Percentiles rank a stretch among this genome's conserved stretches.
Evolutionary conservation across 306 rosid genomes (phyloP).

Genomic region (Cajanus cajan): DNA sequence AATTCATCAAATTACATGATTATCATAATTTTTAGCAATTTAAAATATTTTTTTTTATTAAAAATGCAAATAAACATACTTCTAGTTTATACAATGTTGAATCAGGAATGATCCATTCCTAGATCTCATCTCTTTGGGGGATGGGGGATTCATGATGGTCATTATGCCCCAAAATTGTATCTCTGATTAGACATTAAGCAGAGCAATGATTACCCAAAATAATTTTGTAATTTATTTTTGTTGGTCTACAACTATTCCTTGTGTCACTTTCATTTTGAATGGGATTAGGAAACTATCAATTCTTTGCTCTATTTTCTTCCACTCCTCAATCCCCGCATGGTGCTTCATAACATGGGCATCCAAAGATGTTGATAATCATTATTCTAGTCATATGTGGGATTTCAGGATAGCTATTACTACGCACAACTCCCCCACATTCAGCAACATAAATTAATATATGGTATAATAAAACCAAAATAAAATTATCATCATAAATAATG

Average conservation of each 20-base stretch:
- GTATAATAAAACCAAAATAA: neutral
- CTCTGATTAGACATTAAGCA: conserved; percentile 10
- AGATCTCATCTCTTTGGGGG: neutral
- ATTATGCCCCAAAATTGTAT: neutral
- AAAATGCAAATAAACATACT: neutral
- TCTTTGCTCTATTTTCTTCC: neutral
- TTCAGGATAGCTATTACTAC: neutral
- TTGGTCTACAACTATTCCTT: neutral
- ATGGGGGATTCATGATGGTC: neutral
- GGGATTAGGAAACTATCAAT: conserved; percentile 35
- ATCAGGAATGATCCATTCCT: neutral
- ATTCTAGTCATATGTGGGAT: conserved; percentile 23
- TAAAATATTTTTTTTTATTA: neutral
- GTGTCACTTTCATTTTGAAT: conserved; percentile 26
- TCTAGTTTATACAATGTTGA: neutral
- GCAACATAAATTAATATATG: conserved; percentile 11
- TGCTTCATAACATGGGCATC: conserved; percentile 33
- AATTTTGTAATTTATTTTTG: neutral
- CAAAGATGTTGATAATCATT: conserved; percentile 25
- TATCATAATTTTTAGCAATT: too few species aligned
- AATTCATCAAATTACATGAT: too few species aligned
- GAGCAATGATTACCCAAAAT: conserved; percentile 15
- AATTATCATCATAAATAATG: neutral
- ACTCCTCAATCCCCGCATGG: conserved; percentile 11
- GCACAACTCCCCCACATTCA: neutral